Evolutionary conservation across 176 grass and related monocot genomes (phyloP).

Genomic region (Eremochloa ophiuroides): DNA sequence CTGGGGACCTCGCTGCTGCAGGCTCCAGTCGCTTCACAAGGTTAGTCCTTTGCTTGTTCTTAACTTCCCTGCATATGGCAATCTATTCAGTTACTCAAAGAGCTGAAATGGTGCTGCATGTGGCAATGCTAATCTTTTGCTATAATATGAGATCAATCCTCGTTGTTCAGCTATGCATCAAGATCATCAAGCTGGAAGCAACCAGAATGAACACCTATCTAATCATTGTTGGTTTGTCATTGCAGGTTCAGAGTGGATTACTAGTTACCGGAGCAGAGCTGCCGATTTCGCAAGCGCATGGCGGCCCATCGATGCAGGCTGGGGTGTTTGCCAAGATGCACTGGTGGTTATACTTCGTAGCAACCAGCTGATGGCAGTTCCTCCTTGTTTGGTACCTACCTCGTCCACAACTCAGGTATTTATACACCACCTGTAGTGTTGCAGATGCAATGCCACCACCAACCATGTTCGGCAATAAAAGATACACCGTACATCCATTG

Average conservation of each 20-base stretch:
- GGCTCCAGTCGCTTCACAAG: constrained; percentile 17
- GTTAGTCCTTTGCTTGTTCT: constrained; percentile 40
- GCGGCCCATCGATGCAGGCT: constrained; percentile 17
- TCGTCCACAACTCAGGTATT: constrained; percentile 25
- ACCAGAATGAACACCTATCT: not conserved
- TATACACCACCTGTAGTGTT: constrained; percentile 27
- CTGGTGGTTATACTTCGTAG: not conserved
- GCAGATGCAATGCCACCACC: not conserved
- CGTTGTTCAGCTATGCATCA: not conserved
- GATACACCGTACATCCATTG: not conserved
- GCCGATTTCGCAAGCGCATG: constrained; percentile 25
- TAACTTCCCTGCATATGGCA: constrained; percentile 33
- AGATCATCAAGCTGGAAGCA: not conserved
- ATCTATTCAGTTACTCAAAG: constrained; percentile 16
- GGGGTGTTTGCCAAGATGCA: not conserved
- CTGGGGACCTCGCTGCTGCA: constrained; percentile 30
- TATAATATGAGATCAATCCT: constrained; percentile 12
- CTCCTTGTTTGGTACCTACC: constrained; percentile 29
- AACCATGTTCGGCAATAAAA: not conserved
- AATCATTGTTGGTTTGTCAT: not conserved
- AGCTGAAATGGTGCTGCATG: constrained; percentile 1
- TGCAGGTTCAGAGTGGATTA: constrained; percentile 27
- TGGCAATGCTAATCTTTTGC: not conserved
- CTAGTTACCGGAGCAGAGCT: constrained; percentile 45
- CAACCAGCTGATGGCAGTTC: constrained; percentile 14